Evolutionary conservation across 192 early-diverging fungal genomes (phyloP), one percentile per base, ranked within the genome.

Genomic region (Rhizophagus clarus): DNA sequence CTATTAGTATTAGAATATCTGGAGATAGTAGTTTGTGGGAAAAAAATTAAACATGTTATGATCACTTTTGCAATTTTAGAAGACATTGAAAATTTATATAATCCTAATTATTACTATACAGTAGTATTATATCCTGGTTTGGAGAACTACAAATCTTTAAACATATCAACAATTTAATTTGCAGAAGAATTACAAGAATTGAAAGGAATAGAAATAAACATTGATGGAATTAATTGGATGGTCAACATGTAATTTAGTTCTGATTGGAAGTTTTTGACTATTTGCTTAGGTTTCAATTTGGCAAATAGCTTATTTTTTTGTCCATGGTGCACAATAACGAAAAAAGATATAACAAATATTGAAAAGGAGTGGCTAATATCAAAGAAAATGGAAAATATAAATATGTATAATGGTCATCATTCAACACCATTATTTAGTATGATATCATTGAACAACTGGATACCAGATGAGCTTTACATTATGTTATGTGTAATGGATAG

Each of bases 11-110:
- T 5, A 4, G 31, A 69, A 29, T 69, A 5, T 69, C 34, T 37
- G 67, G 67, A 34, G 67, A 69, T 69, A 3, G 67, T 6, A 29
- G 31, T 40, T 34, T 34, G 40, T n/a, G 64, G 31, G n/a, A 22
- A 32, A 69, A 69, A 69, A 69, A 6, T 69, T 5, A 69, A 69
- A 40, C 67, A 69, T 69, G 34, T 69, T 4, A 69, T 69, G 67
- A 34, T 69, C 1, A 69, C 32, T 12, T 69, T 69, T 69, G 17
- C 67, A 20, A 31, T 69, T 42, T 40, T 69, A 40, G 32, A 69
- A 12, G 32, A 69, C 40, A 34, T 34, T 17, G 3, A 20, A 22
- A 69, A 69, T 69, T 6, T 34, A 34, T 17, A 37, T 69, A 20
- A 69, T 34, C 67, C 67, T 34, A 22, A 69, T 69, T 22, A 69